phyloP scores from a whole-genome alignment of 352 stramenopile genomes.

The Halophytophthora polymorphica region DNA sequence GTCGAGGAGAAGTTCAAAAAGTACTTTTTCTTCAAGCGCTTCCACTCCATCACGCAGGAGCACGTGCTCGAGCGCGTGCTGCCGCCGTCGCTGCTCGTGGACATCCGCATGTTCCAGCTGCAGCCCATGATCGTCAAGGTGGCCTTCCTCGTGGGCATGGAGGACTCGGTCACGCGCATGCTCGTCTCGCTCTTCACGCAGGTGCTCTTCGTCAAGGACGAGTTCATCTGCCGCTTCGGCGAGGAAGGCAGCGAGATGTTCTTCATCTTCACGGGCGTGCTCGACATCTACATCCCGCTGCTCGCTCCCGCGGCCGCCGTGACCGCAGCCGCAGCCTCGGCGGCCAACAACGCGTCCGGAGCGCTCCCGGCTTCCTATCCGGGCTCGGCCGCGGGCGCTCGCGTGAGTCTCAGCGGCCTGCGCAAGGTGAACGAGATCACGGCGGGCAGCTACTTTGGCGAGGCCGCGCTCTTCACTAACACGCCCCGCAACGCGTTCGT shows the following conservation, averaged over 20 bases:
- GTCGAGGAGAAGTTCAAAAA: slow-evolving; percentile 60
- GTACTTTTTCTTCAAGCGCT: slow-evolving; percentile 67
- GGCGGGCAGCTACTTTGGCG: slow-evolving; percentile 55
- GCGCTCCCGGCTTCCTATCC: slow-evolving; percentile 1
- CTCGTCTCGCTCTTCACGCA: slow-evolving; percentile 57
- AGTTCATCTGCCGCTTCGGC: slow-evolving; percentile 53
- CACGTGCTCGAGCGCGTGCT: slow-evolving; percentile 51
- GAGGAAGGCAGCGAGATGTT: slow-evolving; percentile 68
- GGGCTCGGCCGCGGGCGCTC: slow-evolving; percentile 3
- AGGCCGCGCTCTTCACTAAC: slow-evolving; percentile 57
- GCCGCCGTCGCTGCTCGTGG: slow-evolving; percentile 50
- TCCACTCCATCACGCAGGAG: slow-evolving; percentile 67
- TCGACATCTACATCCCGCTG: slow-evolving; percentile 55
- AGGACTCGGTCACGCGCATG: slow-evolving; percentile 52
- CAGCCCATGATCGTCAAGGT: slow-evolving; percentile 71
- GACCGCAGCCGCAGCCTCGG: not conserved
- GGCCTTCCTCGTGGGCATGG: slow-evolving; percentile 55
- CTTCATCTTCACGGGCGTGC: slow-evolving; percentile 56
- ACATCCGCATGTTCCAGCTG: slow-evolving; percentile 65
- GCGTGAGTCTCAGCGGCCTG: slow-evolving; percentile 19
- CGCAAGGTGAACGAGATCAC: slow-evolving; percentile 63
- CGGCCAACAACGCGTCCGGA: too few species aligned
- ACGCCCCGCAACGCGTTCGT: slow-evolving; percentile 52
- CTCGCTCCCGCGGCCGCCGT: not conserved
- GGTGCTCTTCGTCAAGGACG: slow-evolving; percentile 49